phyloP scores from a whole-genome alignment of 2,329 filamentous ascomycete species.

The Scedosporium minutisporum region DNA sequence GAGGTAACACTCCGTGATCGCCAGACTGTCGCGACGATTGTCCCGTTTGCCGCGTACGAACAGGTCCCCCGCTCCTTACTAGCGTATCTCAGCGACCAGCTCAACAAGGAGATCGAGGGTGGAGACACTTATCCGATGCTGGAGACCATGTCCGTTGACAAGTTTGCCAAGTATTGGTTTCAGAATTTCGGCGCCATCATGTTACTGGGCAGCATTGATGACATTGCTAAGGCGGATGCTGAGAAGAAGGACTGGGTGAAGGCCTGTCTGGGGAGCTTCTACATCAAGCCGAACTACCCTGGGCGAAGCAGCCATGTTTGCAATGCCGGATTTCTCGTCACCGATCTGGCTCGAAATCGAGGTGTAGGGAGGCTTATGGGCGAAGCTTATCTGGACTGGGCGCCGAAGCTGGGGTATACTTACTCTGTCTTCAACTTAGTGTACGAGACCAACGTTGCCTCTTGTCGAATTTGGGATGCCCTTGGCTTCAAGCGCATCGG shows the following conservation, averaged over 20 bases:
- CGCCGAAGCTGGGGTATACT: constrained; percentile 72
- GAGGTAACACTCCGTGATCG: constrained; percentile 77
- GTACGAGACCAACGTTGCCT: constrained; percentile 87
- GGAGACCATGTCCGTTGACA: constrained; percentile 61
- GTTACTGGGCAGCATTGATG: constrained; percentile 66
- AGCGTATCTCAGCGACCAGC: constrained; percentile 69
- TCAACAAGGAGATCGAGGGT: constrained; percentile 85
- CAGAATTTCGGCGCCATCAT: constrained; percentile 83
- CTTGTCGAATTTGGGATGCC: constrained; percentile 84
- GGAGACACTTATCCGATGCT: constrained; percentile 89
- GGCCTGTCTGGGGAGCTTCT: constrained; percentile 80
- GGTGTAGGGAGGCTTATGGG: constrained; percentile 69
- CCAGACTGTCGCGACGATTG: constrained; percentile 71
- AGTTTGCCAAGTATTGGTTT: constrained; percentile 81
- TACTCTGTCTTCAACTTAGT: constrained; percentile 93
- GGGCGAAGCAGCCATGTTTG: constrained; percentile 85
- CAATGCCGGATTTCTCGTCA: constrained; percentile 73
- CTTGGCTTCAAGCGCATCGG: constrained; percentile 90
- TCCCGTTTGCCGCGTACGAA: constrained; percentile 69
- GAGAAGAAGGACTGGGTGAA: constrained; percentile 67
- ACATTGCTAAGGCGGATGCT: constrained; percentile 20
- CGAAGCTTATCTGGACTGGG: constrained; percentile 68
- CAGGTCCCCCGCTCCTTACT: constrained; percentile 70
- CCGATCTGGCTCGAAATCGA: constrained; percentile 61
- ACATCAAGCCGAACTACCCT: constrained; percentile 90